Conservation (phyloP, 371 early-diverging fungal species). For the Mortierella sp. region DNA sequence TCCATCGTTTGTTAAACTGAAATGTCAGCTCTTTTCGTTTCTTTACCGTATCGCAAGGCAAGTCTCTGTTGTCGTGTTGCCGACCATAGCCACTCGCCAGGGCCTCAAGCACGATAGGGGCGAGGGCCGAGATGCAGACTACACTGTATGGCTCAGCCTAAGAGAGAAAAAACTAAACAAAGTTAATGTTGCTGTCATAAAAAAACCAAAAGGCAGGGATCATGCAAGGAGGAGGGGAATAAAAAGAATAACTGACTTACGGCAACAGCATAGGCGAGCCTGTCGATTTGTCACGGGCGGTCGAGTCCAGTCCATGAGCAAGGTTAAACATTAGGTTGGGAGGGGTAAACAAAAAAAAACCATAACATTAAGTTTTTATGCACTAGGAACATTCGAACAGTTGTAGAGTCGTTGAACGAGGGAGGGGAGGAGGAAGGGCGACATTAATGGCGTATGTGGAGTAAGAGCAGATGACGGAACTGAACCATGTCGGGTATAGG, state of each 20-base stretch:
- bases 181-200: no score
- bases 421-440: no score
- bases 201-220: background rate
- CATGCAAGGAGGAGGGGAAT: background rate
- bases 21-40: no score
- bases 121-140: constrained; percentile 56
- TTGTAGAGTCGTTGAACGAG: no score
- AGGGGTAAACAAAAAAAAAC: background rate
- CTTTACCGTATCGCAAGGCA: constrained; percentile 57
- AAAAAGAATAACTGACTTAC: constrained; percentile 16
- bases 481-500: no score
- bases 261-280: constrained; percentile 53
- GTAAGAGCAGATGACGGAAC: no score
- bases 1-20: no score
- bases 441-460: no score
- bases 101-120: constrained; percentile 62
- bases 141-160: constrained; percentile 56
- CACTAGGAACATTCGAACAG: no score
- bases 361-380: background rate
- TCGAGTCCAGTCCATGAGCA: no score
- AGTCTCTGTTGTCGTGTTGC: constrained; percentile 13
- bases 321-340: background rate
- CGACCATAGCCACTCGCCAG: constrained; percentile 54
- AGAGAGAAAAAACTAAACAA: background rate
- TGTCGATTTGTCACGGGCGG: constrained; percentile 1